Percentiles rank a stretch among this genome's conserved stretches.
phyloP scores from a whole-genome alignment of 2,329 filamentous ascomycete genomes.

The Exserohilum turcica region DNA sequence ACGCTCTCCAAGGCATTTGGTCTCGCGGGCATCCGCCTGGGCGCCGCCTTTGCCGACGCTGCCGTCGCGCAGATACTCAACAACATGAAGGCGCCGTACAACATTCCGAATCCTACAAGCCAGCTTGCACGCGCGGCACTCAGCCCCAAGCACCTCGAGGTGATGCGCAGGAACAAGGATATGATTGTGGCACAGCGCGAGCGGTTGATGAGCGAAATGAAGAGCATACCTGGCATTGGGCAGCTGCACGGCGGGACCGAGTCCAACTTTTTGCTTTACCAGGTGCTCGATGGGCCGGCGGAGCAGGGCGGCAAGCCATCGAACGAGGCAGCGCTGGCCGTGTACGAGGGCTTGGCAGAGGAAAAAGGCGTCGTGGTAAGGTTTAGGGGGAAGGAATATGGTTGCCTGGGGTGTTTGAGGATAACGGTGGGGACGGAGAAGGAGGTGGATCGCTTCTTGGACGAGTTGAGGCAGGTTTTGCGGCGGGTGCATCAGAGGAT shows the following conservation, averaged over 20 bases:
- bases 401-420: constrained; percentile 84
- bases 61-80: constrained; percentile 82
- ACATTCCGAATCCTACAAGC: constrained; percentile 86
- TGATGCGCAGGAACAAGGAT: constrained; percentile 74
- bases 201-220: constrained; percentile 74
- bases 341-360: constrained; percentile 86
- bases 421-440: constrained; percentile 90
- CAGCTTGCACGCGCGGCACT: constrained; percentile 78
- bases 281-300: constrained; percentile 72
- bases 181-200: constrained; percentile 76
- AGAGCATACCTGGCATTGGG: constrained; percentile 77
- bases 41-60: constrained; percentile 78
- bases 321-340: constrained; percentile 75
- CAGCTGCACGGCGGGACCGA: constrained; percentile 77
- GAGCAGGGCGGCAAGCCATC: constrained; percentile 70
- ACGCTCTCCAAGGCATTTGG: constrained; percentile 98
- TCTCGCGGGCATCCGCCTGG: constrained; percentile 88
- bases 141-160: constrained; percentile 66
- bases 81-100: constrained; percentile 94
- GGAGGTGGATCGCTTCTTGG: constrained; percentile 80
- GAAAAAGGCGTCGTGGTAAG: constrained; percentile 87
- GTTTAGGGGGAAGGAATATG: constrained; percentile 90
- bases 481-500: constrained; percentile 53
- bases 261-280: constrained; percentile 89
- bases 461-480: constrained; percentile 64